Evolutionary conservation across 176 grass and related monocot genomes (phyloP).

Genomic region (Paspalum notatum): DNA sequence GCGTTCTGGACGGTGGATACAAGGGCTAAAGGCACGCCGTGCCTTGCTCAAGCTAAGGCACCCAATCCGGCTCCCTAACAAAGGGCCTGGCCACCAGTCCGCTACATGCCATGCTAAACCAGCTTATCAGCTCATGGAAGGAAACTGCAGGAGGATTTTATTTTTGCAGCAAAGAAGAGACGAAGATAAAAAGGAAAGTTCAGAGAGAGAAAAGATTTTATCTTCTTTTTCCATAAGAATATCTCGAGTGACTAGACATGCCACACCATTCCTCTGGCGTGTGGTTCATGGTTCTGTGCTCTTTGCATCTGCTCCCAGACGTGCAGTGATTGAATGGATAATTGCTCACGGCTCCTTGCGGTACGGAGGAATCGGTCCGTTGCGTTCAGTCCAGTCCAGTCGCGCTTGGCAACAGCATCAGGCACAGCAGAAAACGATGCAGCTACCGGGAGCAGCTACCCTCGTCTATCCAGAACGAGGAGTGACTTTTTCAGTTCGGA

Average conservation of each 20-base stretch:
- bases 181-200: neutral
- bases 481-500: constrained; percentile 11
- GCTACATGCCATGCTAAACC: neutral
- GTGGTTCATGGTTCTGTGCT: neutral
- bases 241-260: constrained; percentile 3
- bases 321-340: neutral
- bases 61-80: constrained; percentile 21
- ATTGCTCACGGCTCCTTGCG: constrained; percentile 39
- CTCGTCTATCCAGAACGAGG: neutral
- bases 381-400: constrained; percentile 16
- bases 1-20: too few relatives aligned
- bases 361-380: constrained; percentile 42
- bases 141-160: neutral
- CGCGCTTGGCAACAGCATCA: constrained; percentile 25
- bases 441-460: constrained; percentile 11
- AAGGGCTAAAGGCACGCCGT: too few relatives aligned
- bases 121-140: neutral
- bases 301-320: neutral
- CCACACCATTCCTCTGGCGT: neutral
- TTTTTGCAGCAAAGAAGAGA: neutral
- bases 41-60: too few relatives aligned
- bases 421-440: constrained; percentile 21
- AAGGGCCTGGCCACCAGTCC: constrained; percentile 22
- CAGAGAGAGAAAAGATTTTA: neutral
- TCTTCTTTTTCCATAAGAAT: neutral